Evolutionary conservation across 1,284 basidiomycete species (phyloP), one percentile per base, ranked within the genome.

Genomic region (Tausonia pullulans): DNA sequence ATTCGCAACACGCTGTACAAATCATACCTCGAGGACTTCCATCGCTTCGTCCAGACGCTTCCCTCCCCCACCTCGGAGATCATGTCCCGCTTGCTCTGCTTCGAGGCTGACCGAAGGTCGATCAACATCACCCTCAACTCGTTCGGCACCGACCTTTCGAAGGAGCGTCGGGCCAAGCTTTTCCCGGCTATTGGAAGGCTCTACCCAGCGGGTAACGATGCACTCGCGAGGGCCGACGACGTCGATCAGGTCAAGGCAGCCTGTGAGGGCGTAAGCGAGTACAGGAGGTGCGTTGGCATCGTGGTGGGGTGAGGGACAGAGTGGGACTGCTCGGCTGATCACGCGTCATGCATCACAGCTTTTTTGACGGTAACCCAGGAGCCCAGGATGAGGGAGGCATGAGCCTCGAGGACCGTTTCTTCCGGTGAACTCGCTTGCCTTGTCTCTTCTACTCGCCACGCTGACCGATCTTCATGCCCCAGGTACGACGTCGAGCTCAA

Each of bases 1-100:
- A 95, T 99, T 77, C 90, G 96, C 58, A 98, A 98, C 79, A 94
- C 95, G n/a, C 87, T 99, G 57, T 98, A 98, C 84, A 98, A 97
- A 78, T 88, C 94, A 13, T 99, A 99, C 78, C 86, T 99, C 65
- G 95, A 98, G 76, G 96, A 99, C 77, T 99, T 98, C 76, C 84
- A 94, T 79, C 76, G 81, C 68, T 98, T 90, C 78, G 88, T 86
- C 74, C 78, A 82, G 62, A 83, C 85, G 3, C 79, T 98, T 27
- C 88, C 90, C 44, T 82, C 84, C 8, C 88, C 93, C 1, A 98
- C 94, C 2, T 81, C 83, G 16, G 90, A 94, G 60, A 84, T 91
- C 69, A 97, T 97, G 94, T 82, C 85, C 66, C 82, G 81, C 52
- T 89, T 97, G 70, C 85, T 99, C 62, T 81, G 87, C 6, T 99